phyloP scores from a whole-genome alignment of 2,329 filamentous ascomycete genomes.

The Stagonosporopsis rhizophila region DNA sequence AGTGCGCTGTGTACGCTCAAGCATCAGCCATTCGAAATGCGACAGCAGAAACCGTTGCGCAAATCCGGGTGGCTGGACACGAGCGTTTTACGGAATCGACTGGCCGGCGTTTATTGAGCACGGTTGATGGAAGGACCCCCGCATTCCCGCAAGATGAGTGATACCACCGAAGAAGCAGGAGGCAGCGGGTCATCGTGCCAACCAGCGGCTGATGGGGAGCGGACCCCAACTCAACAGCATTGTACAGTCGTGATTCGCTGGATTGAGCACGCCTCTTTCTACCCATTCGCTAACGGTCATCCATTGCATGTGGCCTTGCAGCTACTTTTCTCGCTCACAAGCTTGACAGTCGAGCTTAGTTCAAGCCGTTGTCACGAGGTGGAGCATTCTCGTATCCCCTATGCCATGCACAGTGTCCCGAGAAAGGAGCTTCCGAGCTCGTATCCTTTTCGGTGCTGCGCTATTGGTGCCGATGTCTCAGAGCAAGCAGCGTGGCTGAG shows the following conservation, averaged over 20 bases:
- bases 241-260: conserved; percentile 15
- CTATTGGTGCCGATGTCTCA: conserved; percentile 39
- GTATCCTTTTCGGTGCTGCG: conserved; percentile 16
- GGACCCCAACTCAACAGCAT: conserved; percentile 16
- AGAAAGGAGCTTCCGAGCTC: conserved; percentile 8
- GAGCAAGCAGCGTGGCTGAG: conserved; percentile 35
- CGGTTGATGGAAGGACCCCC: conserved; percentile 19
- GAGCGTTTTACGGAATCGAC: neutral
- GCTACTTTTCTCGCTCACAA: conserved; percentile 1
- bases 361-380: conserved; percentile 11
- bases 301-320: conserved; percentile 2
- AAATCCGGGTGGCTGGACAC: conserved; percentile 19
- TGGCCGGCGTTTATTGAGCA: conserved; percentile 7
- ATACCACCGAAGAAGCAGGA: conserved; percentile 26
- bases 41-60: conserved; percentile 8
- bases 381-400: conserved; percentile 19
- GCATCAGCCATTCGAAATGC: conserved; percentile 10
- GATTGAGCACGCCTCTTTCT: neutral
- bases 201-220: conserved; percentile 28
- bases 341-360: conserved; percentile 5
- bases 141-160: conserved; percentile 24
- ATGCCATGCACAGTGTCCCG: conserved; percentile 2
- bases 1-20: neutral
- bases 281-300: conserved; percentile 12
- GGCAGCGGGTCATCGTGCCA: conserved; percentile 12